Base-by-base conservation (phyloP, 2,329 filamentous ascomycete species). In the Biscogniauxia sp. region DNA sequence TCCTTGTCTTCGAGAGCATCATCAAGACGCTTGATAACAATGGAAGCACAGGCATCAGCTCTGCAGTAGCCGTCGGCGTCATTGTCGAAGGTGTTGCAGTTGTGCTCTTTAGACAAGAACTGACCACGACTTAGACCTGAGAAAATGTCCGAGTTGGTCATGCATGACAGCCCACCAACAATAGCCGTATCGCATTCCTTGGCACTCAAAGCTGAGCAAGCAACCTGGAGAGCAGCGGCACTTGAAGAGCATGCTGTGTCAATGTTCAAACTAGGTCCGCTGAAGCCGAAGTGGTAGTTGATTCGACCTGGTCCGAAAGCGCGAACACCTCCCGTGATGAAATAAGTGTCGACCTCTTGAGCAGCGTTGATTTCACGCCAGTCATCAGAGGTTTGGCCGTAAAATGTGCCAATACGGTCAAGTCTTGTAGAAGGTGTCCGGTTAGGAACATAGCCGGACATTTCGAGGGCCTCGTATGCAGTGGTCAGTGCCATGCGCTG, bases 91-190 rank as follows among this genome's bases (percentile, higher is more conserved):
- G 91, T 92, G 70, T 92, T 91, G 75, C 90, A 93, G 64, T 86
- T 84, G 7, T 90, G 89, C 56, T 85, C 90, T 77, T 89, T 89
- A 28, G 89, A 91, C 66, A 94, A 77, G 76, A 94, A 93, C 69
- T 92, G 88, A 13, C 89, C 91, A 66, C 89, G 86, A 70, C 87
- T 89, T 7, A 94, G 79, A 66, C 89, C 90, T 11, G 88, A 82
- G 76, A 91, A 92, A 78, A 90, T 91, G 73, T 93, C 90, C 0
- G 91, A 89, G 76, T 92, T 93, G 56, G 90, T 93, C 75, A 93
- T 80, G 61, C 92, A 87, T 55, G 91, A 92, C 20, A 91, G 78
- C 63, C 92, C 92, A 60, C 92, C 92, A 2, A 91, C 89, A 28
- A 93, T 86, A 1, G 91, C 92, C 9, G 89, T 93, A 70, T 95